Evolutionary conservation across 2,329 filamentous ascomycete species (phyloP), one percentile per base, ranked within the genome.

Genomic region (Paecilomyces dactylethromorphus): DNA sequence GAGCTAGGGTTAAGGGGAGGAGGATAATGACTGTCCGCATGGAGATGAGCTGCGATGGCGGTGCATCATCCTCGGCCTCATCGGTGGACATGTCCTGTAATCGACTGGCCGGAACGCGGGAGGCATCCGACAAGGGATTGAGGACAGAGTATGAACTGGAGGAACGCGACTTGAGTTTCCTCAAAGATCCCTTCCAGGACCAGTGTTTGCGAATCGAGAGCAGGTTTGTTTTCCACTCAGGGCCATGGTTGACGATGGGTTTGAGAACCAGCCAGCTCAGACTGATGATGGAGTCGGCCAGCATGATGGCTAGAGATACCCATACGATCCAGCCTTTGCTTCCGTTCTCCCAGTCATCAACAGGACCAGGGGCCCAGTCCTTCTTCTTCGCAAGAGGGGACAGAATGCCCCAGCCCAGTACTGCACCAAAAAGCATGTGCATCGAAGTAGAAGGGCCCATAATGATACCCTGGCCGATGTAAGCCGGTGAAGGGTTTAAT

Each of bases 281-380:
- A 67, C 90, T 97, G 62, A 97, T 84, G 3, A 99, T 82, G 0
- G 93, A 91, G 74, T 99, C 94, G 22, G 91, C 90, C 26, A 99
- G 82, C 94, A 99, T 99, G 64, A 99, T 97, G 3, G 94, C 91
- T 31, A 99, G 79, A 33, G 91, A 96, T 2, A 96, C 82, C 94
- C 94, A 99, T 0, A 99, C 91, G 60, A 99, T 97, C 94, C 94
- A 99, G 45, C 93, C 94, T 76, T 97, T 97, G 71, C 91, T 96
- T 10, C 94, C 94, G 15, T 82, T 85, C 60, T 93, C 90, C 94
- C 94, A 99, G 71, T 96, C 90, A 58, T 85, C 82, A 0, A 97
- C 91, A 1, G 87, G 82, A 0, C 92, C 94, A 2, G 92, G 90
- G 10, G 94, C 94, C 94, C 94, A 99, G 2, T 90, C 91, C 65